Conservation (phyloP, 2,329 filamentous ascomycete species). For the Esteya vermicola region DNA sequence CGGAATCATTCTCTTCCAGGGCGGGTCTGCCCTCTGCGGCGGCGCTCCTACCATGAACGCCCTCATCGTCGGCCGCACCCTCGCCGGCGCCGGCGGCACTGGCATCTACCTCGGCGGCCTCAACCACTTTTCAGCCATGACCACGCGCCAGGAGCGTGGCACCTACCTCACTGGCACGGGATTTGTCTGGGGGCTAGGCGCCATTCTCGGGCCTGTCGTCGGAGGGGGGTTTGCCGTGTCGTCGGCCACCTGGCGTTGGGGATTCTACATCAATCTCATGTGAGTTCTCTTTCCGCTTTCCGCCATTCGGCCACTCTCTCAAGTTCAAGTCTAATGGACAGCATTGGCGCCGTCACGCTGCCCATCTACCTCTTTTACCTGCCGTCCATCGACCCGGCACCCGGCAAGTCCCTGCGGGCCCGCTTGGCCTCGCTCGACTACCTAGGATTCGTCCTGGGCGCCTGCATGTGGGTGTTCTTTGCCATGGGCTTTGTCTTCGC, state of each 20-base stretch:
- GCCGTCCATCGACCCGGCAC: conserved; percentile 16
- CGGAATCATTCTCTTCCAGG: conserved; percentile 11
- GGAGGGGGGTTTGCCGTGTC: conserved; percentile 28
- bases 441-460: conserved; percentile 17
- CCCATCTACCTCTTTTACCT: conserved; percentile 28
- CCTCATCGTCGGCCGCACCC: conserved; percentile 28
- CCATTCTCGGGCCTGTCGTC: conserved; percentile 12
- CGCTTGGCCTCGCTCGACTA: conserved; percentile 16
- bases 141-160: conserved; percentile 1
- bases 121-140: background rate
- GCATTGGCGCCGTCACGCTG: conserved; percentile 22
- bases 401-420: conserved; percentile 6
- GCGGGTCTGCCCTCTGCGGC: conserved; percentile 20
- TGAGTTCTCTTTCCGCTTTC: background rate
- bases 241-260: conserved; percentile 10
- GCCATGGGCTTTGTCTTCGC: conserved; percentile 35
- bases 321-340: conserved; percentile 16
- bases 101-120: conserved; percentile 21
- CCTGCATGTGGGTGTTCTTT: conserved; percentile 21
- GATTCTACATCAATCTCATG: conserved; percentile 36
- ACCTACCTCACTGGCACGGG: conserved; percentile 4
- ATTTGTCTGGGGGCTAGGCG: conserved; percentile 5
- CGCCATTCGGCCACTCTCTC: background rate
- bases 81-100: conserved; percentile 24
- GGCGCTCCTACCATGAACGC: conserved; percentile 24